Percentiles rank a stretch among this genome's conserved stretches.
phyloP scores from a whole-genome alignment of 192 early-diverging fungal genomes.

The Mycoemilia scoparia region DNA sequence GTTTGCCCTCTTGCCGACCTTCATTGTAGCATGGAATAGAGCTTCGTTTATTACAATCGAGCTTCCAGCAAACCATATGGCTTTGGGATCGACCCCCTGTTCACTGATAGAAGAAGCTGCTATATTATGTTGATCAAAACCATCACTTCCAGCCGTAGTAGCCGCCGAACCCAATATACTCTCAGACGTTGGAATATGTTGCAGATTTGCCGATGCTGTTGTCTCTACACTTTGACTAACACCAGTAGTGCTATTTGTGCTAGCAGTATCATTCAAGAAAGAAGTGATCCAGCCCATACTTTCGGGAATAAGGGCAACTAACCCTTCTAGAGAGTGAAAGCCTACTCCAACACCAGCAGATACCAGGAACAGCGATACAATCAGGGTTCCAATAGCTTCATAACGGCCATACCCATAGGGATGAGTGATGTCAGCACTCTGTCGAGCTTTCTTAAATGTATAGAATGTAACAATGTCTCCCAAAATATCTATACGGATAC shows the following conservation, averaged over 20 bases:
- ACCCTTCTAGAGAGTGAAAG: slow-evolving; percentile 37
- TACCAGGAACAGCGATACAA: slow-evolving; percentile 49
- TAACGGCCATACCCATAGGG: slow-evolving; percentile 56
- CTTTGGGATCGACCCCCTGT: slow-evolving; percentile 38
- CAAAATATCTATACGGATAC: slow-evolving; percentile 32
- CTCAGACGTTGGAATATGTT: slow-evolving; percentile 2
- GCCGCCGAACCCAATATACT: slow-evolving; percentile 5
- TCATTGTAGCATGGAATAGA: slow-evolving; percentile 50
- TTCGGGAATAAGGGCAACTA: slow-evolving; percentile 16
- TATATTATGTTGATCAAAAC: neutral
- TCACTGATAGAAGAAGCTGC: too few species aligned
- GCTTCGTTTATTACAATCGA: slow-evolving; percentile 60
- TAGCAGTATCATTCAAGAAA: slow-evolving; percentile 1
- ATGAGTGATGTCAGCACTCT: slow-evolving; percentile 34
- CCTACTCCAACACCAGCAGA: slow-evolving; percentile 48
- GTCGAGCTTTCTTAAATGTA: slow-evolving; percentile 49
- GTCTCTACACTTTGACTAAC: neutral
- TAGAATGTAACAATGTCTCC: slow-evolving; percentile 68
- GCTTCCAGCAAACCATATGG: slow-evolving; percentile 48
- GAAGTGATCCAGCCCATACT: neutral
- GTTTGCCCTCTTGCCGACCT: slow-evolving; percentile 38
- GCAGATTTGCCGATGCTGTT: too few species aligned
- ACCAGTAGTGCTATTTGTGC: neutral
- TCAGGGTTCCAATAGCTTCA: slow-evolving; percentile 42
- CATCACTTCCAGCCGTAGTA: slow-evolving; percentile 2